Percentiles rank a stretch among this genome's conserved stretches.
Conservation (phyloP, 371 early-diverging fungal genomes). For the Apophysomyces sp. region DNA sequence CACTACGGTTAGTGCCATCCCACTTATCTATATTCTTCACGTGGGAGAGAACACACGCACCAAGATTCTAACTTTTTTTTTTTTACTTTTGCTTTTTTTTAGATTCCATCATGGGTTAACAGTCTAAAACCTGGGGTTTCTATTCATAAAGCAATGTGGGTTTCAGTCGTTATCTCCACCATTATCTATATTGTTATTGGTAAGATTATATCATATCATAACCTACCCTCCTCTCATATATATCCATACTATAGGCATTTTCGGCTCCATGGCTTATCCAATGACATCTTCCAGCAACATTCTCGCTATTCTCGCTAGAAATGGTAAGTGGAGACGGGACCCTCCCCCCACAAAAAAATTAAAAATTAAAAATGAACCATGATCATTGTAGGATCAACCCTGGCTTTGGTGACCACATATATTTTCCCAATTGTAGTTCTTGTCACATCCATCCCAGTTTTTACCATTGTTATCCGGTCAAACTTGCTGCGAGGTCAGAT, state of each 20-base stretch:
- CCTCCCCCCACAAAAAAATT: neutral
- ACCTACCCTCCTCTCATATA: too few species aligned
- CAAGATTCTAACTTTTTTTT: neutral
- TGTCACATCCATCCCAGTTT: constrained; percentile 76
- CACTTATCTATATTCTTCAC: too few species aligned
- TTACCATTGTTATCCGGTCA: constrained; percentile 67
- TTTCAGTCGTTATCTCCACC: constrained; percentile 49
- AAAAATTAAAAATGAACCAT: too few species aligned
- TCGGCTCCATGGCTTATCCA: constrained; percentile 57
- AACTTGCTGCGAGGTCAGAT: constrained; percentile 63
- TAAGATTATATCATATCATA: constrained; percentile 10
- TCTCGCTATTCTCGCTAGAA: constrained; percentile 35
- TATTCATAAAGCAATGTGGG: constrained; percentile 52
- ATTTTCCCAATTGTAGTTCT: constrained; percentile 72
- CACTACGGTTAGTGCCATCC: too few species aligned
- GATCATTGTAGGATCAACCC: constrained; percentile 35
- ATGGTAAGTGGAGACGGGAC: constrained; percentile 19
- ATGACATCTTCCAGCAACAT: constrained; percentile 54
- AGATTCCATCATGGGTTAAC: constrained; percentile 66
- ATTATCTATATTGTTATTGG: constrained; percentile 46
- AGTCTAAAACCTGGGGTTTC: constrained; percentile 49
- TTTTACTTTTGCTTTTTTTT: neutral
- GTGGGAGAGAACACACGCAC: too few species aligned
- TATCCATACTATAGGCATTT: constrained; percentile 33
- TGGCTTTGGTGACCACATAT: constrained; percentile 63